Base-by-base conservation (phyloP, 2,329 filamentous ascomycete species). In the Fusarium tuaranense region DNA sequence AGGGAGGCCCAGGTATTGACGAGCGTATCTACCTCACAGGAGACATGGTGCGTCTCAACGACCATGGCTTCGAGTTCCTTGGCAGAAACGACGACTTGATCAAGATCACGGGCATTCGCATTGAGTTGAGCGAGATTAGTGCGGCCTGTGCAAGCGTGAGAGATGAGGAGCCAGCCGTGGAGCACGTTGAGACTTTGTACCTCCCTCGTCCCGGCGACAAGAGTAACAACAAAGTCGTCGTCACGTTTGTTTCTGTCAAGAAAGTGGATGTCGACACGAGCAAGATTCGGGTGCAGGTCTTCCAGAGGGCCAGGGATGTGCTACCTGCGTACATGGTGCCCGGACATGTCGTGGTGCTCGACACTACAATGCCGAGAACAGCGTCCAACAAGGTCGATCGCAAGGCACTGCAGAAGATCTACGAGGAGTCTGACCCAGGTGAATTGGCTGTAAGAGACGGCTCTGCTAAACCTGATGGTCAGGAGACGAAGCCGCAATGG, bases 331-430 rank as follows among this genome's bases (percentile, higher is more conserved):
- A 73, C 4, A 73, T 73, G 71, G 71, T 73, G 0, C 71, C 71
- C 3, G 71, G 71, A 0, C 70, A 73, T 2, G 70, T 73, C 1
- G 71, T 73, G 0, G 70, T 73, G 30, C n/a, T 73, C 1, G 59
- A 73, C 2, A 73, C 67, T 0, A 73, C 71, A 1, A 73, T 73
- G 71, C 71, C 71, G 0, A 25, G 71, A 0, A 73, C 71, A 2
- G 71, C 71, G 0, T 73, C 71, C 2, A 73, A 73, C 20, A 73
- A 73, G 46, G 71, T 73, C 5, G 70, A 73, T 7, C 71, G 71
- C 2, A 73, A 73, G 16, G 58, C 67, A 0, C 9, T 73, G 5
- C 71, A 73, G 13, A 18, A 39, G 4, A 73, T 73, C 1, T 73
- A 73, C 12, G 39, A 55, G 0, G 32, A 48, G 0, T 58, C 71